Conservation (phyloP, 345 rosid genomes). For the Hibiscus syriacus region DNA sequence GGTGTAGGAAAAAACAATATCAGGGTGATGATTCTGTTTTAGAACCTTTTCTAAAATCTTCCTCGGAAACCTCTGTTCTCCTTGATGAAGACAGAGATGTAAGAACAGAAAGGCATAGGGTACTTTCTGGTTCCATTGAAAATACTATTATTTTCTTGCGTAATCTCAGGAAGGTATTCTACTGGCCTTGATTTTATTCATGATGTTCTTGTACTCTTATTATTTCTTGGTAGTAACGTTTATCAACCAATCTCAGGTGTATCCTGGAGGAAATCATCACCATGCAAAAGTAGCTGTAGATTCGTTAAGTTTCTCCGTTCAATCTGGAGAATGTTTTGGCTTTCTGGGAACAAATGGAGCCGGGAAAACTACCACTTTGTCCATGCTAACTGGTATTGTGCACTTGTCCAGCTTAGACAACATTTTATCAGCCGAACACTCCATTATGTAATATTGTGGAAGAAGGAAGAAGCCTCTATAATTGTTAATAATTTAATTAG, state of each 20-base stretch:
- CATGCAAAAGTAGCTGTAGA: conserved; percentile 75
- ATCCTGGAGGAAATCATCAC: conserved; percentile 50
- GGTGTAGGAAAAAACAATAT: conserved; percentile 34
- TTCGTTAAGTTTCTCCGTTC: conserved; percentile 89
- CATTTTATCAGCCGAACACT: neutral
- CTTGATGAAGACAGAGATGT: conserved; percentile 79
- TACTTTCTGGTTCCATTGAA: conserved; percentile 56
- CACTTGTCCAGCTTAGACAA: neutral
- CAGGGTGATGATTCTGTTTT: conserved; percentile 24
- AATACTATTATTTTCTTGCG: conserved; percentile 69
- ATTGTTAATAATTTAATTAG: neutral
- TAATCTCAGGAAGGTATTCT: conserved; percentile 73
- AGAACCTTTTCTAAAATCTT: conserved; percentile 68
- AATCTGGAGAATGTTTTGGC: conserved; percentile 95
- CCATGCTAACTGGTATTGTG: conserved; percentile 78
- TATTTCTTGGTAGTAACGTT: neutral
- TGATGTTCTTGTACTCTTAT: neutral
- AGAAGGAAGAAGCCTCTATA: conserved; percentile 6
- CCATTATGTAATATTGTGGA: conserved; percentile 2
- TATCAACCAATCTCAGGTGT: conserved; percentile 42
- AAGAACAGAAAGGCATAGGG: conserved; percentile 68
- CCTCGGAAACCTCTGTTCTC: conserved; percentile 30
- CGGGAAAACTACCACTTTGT: conserved; percentile 93
- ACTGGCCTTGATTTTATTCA: neutral
- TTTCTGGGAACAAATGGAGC: conserved; percentile 99